Evolutionary conservation across 352 stramenopile genomes (phyloP).

Genomic region (Phytophthora sp.): DNA sequence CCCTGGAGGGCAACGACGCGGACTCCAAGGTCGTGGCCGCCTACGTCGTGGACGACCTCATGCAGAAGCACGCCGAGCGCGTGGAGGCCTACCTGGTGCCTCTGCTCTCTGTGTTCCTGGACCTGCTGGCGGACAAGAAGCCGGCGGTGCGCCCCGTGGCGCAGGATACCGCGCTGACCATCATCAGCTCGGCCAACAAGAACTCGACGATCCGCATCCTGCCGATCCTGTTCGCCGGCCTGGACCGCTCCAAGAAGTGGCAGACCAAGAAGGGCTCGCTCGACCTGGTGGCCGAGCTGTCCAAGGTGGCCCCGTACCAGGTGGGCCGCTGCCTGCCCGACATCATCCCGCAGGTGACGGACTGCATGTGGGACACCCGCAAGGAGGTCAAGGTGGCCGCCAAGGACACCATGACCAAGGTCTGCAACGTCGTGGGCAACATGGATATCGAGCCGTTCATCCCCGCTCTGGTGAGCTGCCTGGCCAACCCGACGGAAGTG

Average conservation of each 20-base stretch:
- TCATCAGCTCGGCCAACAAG: constrained; percentile 86
- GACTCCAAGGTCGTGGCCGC: constrained; percentile 75
- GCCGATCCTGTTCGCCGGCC: constrained; percentile 91
- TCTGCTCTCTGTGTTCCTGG: constrained; percentile 71
- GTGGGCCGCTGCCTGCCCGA: constrained; percentile 95
- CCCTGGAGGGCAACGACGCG: constrained; percentile 56
- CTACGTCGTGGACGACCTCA: constrained; percentile 83
- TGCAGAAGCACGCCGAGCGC: constrained; percentile 87
- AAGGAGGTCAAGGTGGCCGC: constrained; percentile 97
- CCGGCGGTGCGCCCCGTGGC: constrained; percentile 62
- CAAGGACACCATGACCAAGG: constrained; percentile 94
- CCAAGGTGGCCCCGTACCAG: constrained; percentile 93
- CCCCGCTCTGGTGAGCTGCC: constrained; percentile 95
- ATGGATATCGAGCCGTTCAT: constrained; percentile 99
- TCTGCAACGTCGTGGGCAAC: constrained; percentile 98
- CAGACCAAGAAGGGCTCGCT: constrained; percentile 97
- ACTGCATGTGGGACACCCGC: constrained; percentile 99
- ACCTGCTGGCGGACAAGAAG: constrained; percentile 90
- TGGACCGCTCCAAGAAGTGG: constrained; percentile 94
- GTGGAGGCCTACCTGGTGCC: constrained; percentile 80
- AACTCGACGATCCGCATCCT: constrained; percentile 88
- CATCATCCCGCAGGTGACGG: constrained; percentile 97
- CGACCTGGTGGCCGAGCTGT: constrained; percentile 94
- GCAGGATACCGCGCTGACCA: constrained; percentile 79
- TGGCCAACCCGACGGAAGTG: constrained; percentile 97